phyloP scores from a whole-genome alignment of 2,329 filamentous ascomycete genomes.

The Aspergillus sp. region DNA sequence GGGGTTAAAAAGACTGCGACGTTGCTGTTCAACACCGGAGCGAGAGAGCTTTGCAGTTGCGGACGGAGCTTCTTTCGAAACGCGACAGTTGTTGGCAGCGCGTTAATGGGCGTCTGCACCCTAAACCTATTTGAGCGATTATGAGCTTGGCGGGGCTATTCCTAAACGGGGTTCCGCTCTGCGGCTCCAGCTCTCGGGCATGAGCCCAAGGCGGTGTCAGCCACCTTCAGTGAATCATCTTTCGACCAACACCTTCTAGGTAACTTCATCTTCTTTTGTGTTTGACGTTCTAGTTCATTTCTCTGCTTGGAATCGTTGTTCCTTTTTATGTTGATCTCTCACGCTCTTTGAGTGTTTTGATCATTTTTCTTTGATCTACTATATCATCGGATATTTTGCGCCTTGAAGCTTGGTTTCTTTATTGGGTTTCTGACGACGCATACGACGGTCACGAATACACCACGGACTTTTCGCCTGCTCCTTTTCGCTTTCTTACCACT shows the following conservation, averaged over 20 bases:
- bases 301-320: slow-evolving; percentile 14
- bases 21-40: slow-evolving; percentile 6
- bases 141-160: slow-evolving; percentile 23
- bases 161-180: neutral
- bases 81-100: slow-evolving; percentile 29
- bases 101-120: slow-evolving; percentile 33
- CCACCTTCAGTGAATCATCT: slow-evolving; percentile 12
- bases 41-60: slow-evolving; percentile 19
- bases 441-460: slow-evolving; percentile 20
- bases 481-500: neutral
- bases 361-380: slow-evolving; percentile 18
- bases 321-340: slow-evolving; percentile 18
- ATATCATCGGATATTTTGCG: slow-evolving; percentile 15
- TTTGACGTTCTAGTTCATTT: slow-evolving; percentile 7
- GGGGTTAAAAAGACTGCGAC: slow-evolving; percentile 9
- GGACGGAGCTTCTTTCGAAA: slow-evolving; percentile 18
- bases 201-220: slow-evolving; percentile 6
- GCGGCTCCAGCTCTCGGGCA: neutral
- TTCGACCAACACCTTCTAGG: neutral
- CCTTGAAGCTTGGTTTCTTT: slow-evolving; percentile 21
- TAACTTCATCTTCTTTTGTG: slow-evolving; percentile 4
- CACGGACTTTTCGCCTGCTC: slow-evolving; percentile 4
- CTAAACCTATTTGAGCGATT: slow-evolving; percentile 24
- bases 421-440: slow-evolving; percentile 23
- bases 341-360: slow-evolving; percentile 20